A percentile compares a stretch with the other conserved stretches of the same genome.
phyloP scores from a whole-genome alignment of 306 rosid species.

The Gynostemma pentaphyllum region DNA sequence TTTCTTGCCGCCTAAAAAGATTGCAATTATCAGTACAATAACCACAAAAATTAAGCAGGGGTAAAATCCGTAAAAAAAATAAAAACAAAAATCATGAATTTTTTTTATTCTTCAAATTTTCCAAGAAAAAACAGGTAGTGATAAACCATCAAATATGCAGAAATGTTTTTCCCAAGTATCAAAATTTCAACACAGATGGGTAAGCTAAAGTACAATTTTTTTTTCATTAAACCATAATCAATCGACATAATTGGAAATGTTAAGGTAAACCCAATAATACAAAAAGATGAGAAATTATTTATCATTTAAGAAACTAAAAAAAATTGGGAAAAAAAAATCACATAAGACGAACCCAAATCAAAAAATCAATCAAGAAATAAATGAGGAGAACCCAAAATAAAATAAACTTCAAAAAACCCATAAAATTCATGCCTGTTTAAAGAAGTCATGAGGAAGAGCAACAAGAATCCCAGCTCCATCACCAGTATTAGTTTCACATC shows the following conservation, averaged over 20 bases:
- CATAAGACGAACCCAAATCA: too few species aligned
- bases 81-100: background rate
- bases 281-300: too few species aligned
- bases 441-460: constrained; percentile 80
- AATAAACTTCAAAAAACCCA: background rate
- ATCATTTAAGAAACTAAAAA: too few species aligned
- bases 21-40: constrained; percentile 7
- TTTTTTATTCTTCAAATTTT: background rate
- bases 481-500: constrained; percentile 90
- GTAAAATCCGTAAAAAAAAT: background rate
- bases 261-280: too few species aligned
- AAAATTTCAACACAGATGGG: too few species aligned
- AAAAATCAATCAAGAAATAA: background rate
- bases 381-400: background rate
- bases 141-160: background rate
- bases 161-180: background rate
- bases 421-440: constrained; percentile 37
- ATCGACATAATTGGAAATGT: too few species aligned
- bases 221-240: too few species aligned
- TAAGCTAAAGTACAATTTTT: too few species aligned
- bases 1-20: constrained; percentile 45
- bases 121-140: background rate
- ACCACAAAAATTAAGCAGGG: background rate
- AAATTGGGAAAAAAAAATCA: too few species aligned
- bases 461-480: constrained; percentile 98